These are phyloP conservation scores for Pseudocercospora vitis DNA, from an alignment of 2,329 filamentous ascomycete species.

Conservation along the genomic window DNA sequence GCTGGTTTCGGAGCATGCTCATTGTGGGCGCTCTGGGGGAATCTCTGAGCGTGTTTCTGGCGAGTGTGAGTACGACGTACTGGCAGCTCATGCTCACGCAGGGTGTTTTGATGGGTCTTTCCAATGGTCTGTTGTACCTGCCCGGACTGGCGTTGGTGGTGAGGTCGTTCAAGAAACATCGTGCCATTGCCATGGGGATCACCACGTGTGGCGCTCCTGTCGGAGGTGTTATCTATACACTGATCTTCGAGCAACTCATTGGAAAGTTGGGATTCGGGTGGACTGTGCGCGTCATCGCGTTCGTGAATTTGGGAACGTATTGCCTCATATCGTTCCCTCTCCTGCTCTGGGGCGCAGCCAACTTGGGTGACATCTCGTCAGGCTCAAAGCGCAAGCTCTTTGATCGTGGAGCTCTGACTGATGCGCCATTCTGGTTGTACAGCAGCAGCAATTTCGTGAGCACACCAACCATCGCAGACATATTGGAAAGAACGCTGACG, in stretches of 20 bases:
- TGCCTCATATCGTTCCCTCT: conserved; percentile 38
- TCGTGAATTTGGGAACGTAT: conserved; percentile 55
- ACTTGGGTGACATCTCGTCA: conserved; percentile 35
- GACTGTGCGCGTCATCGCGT: conserved; percentile 61
- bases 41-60: conserved; percentile 37
- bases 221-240: conserved; percentile 61
- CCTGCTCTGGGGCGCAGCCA: conserved; percentile 37
- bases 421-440: conserved; percentile 44
- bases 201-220: conserved; percentile 60
- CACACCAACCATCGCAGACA: background rate
- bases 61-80: conserved; percentile 43
- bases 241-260: conserved; percentile 53
- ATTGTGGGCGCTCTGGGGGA: conserved; percentile 35
- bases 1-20: conserved; percentile 45
- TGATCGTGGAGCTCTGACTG: conserved; percentile 42
- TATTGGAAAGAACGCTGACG: background rate
- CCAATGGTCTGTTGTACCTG: conserved; percentile 43
- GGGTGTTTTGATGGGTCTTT: conserved; percentile 43
- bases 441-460: conserved; percentile 33
- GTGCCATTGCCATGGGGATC: conserved; percentile 60
- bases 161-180: conserved; percentile 59
- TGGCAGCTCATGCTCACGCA: conserved; percentile 52
- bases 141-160: conserved; percentile 41
- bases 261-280: conserved; percentile 61
- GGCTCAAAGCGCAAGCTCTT: conserved; percentile 36